Evolutionary conservation across 495 filamentous ascomycete genomes (phyloP), one percentile per base, ranked within the genome.

Genomic region (Xylaria venustula): DNA sequence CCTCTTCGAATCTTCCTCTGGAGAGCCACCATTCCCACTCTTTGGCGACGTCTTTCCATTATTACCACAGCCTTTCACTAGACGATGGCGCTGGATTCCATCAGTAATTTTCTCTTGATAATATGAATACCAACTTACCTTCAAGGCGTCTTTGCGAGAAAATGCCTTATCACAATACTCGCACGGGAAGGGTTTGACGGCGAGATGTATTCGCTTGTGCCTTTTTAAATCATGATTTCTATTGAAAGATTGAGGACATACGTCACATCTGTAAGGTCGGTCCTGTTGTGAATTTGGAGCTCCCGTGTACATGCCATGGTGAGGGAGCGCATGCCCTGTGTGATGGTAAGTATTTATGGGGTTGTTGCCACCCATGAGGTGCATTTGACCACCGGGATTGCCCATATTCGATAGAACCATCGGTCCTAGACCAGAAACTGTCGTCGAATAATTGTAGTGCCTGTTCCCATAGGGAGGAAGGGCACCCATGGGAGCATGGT

Each of bases 191-290:
- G 94, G 94, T 79, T 98, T 98, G 48, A 98, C 90, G 0, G 92
- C 90, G 48, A 98, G 76, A 74, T 98, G 94, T 57, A 98, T 98
- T 57, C 92, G 79, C 73, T 96, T 96, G 67, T 98, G 94, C 45
- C 94, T 84, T 73, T 98, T 98, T 54, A 98, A 77, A 69, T 98
- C 95, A 68, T 98, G 95, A 57, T 98, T 98, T 6, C 94, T 82
- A 71, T 96, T 98, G 81, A 98, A 98, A 54, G 90, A 90, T 67
- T 95, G 90, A 0, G 90, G 86, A 67, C 95, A 98, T 68, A 89
- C 79, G 65, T 97, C 91, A 71, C 94, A 98, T 67, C 94, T 94
- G 79, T 94, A 98, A 0, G 95, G 94, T 7, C 93, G 84, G 60
- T 98, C 94, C 22, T 77, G 77, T 36, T 75, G 72, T 9, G 62